These are phyloP conservation scores for Fusarium compactum DNA, from an alignment of 2,329 filamentous ascomycete species.

Conservation along the genomic window DNA sequence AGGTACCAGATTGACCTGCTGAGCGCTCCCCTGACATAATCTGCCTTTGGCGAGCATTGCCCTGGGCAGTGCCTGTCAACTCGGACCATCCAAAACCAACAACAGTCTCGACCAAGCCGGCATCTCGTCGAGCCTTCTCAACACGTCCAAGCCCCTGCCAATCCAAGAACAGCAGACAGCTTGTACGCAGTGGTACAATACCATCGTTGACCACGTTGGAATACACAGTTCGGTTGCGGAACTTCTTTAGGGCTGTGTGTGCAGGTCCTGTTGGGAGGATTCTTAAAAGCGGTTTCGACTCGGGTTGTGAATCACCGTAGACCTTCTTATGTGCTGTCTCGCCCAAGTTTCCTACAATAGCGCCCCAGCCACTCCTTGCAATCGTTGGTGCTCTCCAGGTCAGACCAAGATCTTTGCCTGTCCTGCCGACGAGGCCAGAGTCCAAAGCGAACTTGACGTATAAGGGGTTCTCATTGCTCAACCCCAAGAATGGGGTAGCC, in stretches of 20 bases:
- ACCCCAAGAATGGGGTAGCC: constrained; percentile 86
- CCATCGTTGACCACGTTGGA: constrained; percentile 98
- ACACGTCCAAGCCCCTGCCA: constrained; percentile 95
- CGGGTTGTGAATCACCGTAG: constrained; percentile 65
- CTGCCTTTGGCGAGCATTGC: constrained; percentile 58
- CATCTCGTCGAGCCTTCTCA: constrained; percentile 92
- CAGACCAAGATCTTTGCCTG: constrained; percentile 92
- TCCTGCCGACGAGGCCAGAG: constrained; percentile 95
- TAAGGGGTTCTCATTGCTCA: constrained; percentile 97
- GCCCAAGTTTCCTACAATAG: constrained; percentile 84
- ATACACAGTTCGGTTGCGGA: constrained; percentile 91
- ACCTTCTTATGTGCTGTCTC: constrained; percentile 53
- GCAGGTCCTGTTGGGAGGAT: constrained; percentile 93
- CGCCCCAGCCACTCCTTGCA: constrained; percentile 87
- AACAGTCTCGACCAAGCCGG: constrained; percentile 90
- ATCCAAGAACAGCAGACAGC: constrained; percentile 94
- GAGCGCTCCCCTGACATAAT: constrained; percentile 53
- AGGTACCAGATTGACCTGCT: constrained; percentile 50
- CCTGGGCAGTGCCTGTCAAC: constrained; percentile 78
- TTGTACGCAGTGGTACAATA: constrained; percentile 94
- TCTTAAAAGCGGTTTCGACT: constrained; percentile 87
- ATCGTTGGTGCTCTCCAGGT: constrained; percentile 93
- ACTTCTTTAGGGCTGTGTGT: constrained; percentile 86
- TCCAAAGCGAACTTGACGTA: constrained; percentile 98
- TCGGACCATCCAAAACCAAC: constrained; percentile 97